phyloP scores from a whole-genome alignment of 1,139 yeast species.

The Diutina rugosa region DNA sequence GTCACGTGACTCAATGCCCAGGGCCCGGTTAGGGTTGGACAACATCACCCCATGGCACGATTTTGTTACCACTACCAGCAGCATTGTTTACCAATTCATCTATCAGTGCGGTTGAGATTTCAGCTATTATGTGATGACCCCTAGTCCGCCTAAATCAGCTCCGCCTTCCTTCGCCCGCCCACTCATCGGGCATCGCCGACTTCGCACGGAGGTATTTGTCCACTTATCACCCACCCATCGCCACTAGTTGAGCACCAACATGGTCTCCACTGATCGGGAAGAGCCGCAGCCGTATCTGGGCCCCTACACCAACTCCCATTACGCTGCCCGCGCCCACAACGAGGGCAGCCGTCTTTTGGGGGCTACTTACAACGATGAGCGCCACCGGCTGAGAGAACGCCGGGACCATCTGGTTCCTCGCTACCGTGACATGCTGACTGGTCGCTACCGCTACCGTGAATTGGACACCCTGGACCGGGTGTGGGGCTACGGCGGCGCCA shows the following conservation, averaged over 20 bases:
- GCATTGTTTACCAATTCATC: no score
- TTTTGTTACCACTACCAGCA: no score
- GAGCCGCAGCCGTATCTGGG: not conserved
- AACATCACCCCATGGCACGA: no score
- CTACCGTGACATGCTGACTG: conserved; percentile 1
- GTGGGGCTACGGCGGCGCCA: not conserved
- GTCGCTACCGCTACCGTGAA: not conserved
- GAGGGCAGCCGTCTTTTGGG: not conserved
- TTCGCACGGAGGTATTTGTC: not conserved
- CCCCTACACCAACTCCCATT: not conserved
- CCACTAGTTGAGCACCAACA: not conserved
- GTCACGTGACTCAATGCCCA: not conserved
- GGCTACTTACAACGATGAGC: not conserved
- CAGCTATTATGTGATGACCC: no score
- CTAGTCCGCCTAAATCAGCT: not conserved
- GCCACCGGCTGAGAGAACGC: not conserved
- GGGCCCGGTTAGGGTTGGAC: not conserved
- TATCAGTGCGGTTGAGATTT: no score
- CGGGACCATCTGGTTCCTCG: not conserved
- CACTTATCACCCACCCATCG: not conserved
- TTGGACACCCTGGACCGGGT: not conserved
- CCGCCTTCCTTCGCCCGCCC: not conserved
- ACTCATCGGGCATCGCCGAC: not conserved
- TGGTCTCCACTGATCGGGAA: not conserved
- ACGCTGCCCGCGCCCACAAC: not conserved